Evolutionary conservation across 768 basidiomycete genomes (phyloP), one percentile per base, ranked within the genome.

Genomic region (Nevesoporus exiguus): DNA sequence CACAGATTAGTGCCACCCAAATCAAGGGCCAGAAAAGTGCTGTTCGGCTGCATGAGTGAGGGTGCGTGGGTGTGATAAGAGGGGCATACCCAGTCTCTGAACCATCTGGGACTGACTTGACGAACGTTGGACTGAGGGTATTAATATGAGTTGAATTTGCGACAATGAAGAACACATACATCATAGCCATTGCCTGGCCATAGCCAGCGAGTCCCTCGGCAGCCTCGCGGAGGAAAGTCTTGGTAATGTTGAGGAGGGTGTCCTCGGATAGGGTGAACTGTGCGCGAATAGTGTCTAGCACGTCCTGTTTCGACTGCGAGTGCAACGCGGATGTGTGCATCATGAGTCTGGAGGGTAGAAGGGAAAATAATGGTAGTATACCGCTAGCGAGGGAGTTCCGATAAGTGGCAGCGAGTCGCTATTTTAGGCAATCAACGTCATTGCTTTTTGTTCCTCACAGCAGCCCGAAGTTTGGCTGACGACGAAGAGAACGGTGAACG

Each of bases 1-100:
- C 72, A 97, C 90, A 99, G 80, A 69, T 99, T 99, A 22, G 97
- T 99, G 52, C 97, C 97, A 37, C 97, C 97, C 19, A 99, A 82
- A 76, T 99, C 96, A 19, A 98, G 80, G 5, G 97, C 95, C 49
- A 98, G 83, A 73, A 97, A 99, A 7, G 93, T 96, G 42, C 94
- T 97, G 63, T 46, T 47, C 47, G 53, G 42, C 29, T 13, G 50
- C 31, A 39, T 64, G 45, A 65, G 53, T 21, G 47, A 27, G 30
- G 41, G 45, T 41, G 47, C 46, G 31, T 22, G 30, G 31, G 24
- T 41, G 8, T 25, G 39, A 31, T 36, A 31, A 40, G 39, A 3
- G 40, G 24, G 15, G 69, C 82, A 64, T 71, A 93, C 93, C 97
- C 97, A 54, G 83, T 88, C 73, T 99, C 97, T 47, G 86, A 83